These are phyloP conservation scores for Fusarium sp. DNA, from an alignment of 2,329 filamentous ascomycete species.

Conservation along the genomic window DNA sequence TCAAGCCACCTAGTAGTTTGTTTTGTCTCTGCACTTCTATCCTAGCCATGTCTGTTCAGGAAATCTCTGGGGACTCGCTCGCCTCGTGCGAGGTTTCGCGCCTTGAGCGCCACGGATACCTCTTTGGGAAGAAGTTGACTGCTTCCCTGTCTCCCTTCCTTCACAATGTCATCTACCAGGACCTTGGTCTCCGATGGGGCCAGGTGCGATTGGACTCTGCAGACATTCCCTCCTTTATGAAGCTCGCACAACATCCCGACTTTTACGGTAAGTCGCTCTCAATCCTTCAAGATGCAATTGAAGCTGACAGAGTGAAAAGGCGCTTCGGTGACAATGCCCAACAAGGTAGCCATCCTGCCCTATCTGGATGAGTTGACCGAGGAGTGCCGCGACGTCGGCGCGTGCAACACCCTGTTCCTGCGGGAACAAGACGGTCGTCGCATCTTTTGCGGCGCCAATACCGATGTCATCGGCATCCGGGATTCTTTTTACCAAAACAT, in stretches of 20 bases:
- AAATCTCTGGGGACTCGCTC: constrained; percentile 44
- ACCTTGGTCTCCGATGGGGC: constrained; percentile 66
- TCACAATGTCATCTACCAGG: constrained; percentile 68
- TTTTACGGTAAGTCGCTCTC: constrained; percentile 71
- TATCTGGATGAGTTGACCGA: constrained; percentile 82
- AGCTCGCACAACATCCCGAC: constrained; percentile 68
- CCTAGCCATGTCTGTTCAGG: constrained; percentile 39
- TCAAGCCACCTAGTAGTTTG: neutral
- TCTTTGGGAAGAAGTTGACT: constrained; percentile 71
- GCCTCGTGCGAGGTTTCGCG: constrained; percentile 42
- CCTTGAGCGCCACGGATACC: constrained; percentile 66
- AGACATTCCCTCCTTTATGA: constrained; percentile 64
- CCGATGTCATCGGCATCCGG: constrained; percentile 84
- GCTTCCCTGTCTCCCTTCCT: constrained; percentile 70
- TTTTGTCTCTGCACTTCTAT: constrained; percentile 2
- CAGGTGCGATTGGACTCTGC: constrained; percentile 69
- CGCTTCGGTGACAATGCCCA: constrained; percentile 85
- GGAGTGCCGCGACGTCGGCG: constrained; percentile 81
- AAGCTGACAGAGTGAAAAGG: constrained; percentile 57
- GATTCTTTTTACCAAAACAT: constrained; percentile 78
- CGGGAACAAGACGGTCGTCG: constrained; percentile 65
- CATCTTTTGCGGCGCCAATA: constrained; percentile 82
- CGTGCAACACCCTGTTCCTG: constrained; percentile 85
- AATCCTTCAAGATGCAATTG: neutral
- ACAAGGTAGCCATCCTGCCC: constrained; percentile 83